Conservation (phyloP, 2,329 filamentous ascomycete genomes). For the Phoma sp. region DNA sequence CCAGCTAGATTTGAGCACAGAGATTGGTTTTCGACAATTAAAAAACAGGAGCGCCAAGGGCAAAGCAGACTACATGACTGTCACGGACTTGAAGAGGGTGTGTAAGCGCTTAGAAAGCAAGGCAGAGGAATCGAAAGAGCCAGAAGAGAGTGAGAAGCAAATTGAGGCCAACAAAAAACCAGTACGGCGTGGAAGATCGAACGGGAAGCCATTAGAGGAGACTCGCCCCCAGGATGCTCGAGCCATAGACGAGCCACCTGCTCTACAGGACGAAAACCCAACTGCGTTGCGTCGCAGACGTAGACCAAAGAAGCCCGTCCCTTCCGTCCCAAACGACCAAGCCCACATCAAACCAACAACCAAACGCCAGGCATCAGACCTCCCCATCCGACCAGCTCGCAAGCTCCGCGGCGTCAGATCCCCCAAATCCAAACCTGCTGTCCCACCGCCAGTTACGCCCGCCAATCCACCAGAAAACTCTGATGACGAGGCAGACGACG, state of each 20-base stretch:
- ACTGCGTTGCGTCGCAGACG: background rate
- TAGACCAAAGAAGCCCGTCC: background rate
- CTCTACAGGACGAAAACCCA: background rate
- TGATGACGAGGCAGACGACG: background rate
- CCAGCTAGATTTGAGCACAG: no score
- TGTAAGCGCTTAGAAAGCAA: background rate
- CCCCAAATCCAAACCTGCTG: background rate
- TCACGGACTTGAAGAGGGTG: background rate
- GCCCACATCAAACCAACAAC: background rate
- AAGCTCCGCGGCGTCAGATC: background rate
- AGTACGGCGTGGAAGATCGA: background rate
- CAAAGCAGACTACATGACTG: background rate
- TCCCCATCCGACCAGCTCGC: conserved; percentile 7
- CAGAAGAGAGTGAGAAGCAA: no score
- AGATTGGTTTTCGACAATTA: background rate
- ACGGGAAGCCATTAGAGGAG: no score
- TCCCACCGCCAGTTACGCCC: conserved; percentile 6
- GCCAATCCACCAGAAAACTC: conserved; percentile 8
- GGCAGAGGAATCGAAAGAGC: background rate
- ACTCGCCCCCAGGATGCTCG: no score
- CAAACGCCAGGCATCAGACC: conserved; percentile 9
- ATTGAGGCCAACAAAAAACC: background rate
- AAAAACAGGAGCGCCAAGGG: background rate
- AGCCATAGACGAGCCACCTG: no score
- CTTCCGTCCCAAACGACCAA: background rate